Evolutionary conservation across 1,139 yeast species (phyloP).

Genomic region (Hanseniaspora gamundiae): DNA sequence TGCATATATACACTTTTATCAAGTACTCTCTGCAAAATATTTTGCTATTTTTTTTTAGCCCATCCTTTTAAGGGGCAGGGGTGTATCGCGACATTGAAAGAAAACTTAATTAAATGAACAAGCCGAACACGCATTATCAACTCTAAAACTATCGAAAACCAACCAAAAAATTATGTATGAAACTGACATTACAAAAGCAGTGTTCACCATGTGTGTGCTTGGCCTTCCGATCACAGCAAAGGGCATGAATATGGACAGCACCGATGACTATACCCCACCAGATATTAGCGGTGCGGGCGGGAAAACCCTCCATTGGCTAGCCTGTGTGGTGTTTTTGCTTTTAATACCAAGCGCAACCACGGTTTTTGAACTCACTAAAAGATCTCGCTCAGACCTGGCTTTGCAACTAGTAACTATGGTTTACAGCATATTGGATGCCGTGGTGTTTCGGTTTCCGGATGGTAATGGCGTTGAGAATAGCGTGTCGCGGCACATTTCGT

Average conservation of each 20-base stretch:
- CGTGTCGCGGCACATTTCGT: slow-evolving; percentile 53
- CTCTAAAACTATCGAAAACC: background rate
- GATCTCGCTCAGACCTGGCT: slow-evolving; percentile 33
- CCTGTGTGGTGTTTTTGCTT: slow-evolving; percentile 34
- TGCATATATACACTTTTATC: background rate
- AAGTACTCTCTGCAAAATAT: too few species aligned
- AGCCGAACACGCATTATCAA: too few species aligned
- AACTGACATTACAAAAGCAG: background rate
- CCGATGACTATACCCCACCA: slow-evolving; percentile 22
- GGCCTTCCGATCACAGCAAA: background rate
- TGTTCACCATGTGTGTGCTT: background rate
- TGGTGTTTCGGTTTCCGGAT: slow-evolving; percentile 51
- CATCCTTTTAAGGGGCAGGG: too few species aligned
- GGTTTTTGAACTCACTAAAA: slow-evolving; percentile 42
- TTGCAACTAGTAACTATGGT: slow-evolving; percentile 37
- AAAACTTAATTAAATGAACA: too few species aligned
- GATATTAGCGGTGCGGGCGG: slow-evolving; percentile 34
- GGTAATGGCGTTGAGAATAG: slow-evolving; percentile 49
- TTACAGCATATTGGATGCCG: slow-evolving; percentile 43
- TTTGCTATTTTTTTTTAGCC: too few species aligned
- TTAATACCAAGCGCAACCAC: slow-evolving; percentile 45
- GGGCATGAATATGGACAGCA: slow-evolving; percentile 22
- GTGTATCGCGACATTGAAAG: too few species aligned
- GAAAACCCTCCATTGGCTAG: slow-evolving; percentile 54
- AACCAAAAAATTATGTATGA: background rate